These are phyloP conservation scores for Coprinopsis cinerea DNA, from an alignment of 768 basidiomycete genomes.

Conservation along the genomic window DNA sequence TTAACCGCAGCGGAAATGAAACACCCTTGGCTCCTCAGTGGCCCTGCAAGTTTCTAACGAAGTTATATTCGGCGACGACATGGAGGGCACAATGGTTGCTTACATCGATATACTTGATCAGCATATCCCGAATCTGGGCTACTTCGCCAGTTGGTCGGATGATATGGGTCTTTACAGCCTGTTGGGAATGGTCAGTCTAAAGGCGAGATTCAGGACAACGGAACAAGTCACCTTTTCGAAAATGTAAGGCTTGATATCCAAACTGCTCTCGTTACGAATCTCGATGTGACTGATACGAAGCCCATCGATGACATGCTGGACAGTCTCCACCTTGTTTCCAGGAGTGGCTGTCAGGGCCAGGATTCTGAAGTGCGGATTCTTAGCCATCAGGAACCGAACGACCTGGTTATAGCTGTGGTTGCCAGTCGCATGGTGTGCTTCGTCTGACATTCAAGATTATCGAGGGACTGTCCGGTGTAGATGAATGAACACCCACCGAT, in stretches of 20 bases:
- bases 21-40: slow-evolving; percentile 8
- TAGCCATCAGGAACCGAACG: slow-evolving; percentile 85
- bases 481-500: slow-evolving; percentile 47
- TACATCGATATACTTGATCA: slow-evolving; percentile 74
- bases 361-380: slow-evolving; percentile 89
- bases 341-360: slow-evolving; percentile 96
- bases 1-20: slow-evolving; percentile 33
- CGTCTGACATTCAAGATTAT: slow-evolving; percentile 47
- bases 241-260: slow-evolving; percentile 82
- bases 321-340: slow-evolving; percentile 76
- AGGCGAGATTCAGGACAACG: background rate
- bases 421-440: slow-evolving; percentile 92
- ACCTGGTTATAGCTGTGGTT: slow-evolving; percentile 90
- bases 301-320: slow-evolving; percentile 87
- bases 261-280: slow-evolving; percentile 84
- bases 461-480: background rate
- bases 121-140: slow-evolving; percentile 54
- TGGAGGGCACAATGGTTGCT: slow-evolving; percentile 14
- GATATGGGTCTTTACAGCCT: slow-evolving; percentile 76
- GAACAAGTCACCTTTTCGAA: slow-evolving; percentile 65
- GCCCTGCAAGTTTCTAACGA: slow-evolving; percentile 20
- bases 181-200: slow-evolving; percentile 4
- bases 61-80: slow-evolving; percentile 1
- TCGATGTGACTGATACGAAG: slow-evolving; percentile 95
- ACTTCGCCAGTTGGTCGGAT: slow-evolving; percentile 71